Evolutionary conservation across 139 green algal species (phyloP).

Genomic region (Parachlorella kessleri): DNA sequence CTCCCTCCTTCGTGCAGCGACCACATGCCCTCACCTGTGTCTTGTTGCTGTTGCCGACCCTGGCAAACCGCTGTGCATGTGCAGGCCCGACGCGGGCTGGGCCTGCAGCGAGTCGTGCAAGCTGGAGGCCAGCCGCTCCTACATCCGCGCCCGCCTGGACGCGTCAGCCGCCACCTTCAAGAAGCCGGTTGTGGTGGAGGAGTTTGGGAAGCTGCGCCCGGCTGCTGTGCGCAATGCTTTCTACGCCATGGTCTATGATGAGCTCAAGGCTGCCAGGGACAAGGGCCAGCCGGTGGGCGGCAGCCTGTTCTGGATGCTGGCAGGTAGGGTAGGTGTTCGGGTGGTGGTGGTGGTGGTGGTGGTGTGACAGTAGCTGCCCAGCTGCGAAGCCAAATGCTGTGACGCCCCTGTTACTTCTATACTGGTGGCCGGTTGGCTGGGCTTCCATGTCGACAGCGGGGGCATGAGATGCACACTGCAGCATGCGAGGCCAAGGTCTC

Average conservation of each 20-base stretch:
- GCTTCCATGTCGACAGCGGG: too few relatives aligned
- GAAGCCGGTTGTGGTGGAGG: slow-evolving; percentile 41
- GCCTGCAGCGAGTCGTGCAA: slow-evolving; percentile 8
- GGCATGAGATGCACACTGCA: too few relatives aligned
- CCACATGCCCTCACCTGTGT: too few relatives aligned
- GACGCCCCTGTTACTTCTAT: too few relatives aligned
- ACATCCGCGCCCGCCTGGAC: slow-evolving; percentile 17
- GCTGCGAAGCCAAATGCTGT: too few relatives aligned
- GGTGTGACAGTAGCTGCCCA: too few relatives aligned
- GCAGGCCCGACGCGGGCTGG: neutral
- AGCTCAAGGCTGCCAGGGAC: neutral
- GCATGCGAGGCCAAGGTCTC: too few relatives aligned
- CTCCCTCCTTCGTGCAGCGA: too few relatives aligned
- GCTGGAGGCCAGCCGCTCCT: slow-evolving; percentile 2
- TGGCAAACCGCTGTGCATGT: neutral
- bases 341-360: neutral
- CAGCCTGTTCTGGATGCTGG: slow-evolving; percentile 8
- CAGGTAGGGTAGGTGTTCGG: neutral
- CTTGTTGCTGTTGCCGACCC: neutral
- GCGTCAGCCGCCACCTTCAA: slow-evolving; percentile 1
- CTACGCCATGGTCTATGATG: neutral
- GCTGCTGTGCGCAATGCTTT: neutral
- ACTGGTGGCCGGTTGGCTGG: too few relatives aligned
- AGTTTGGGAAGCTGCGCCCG: slow-evolving; percentile 39
- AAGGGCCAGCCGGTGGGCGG: neutral